Evolutionary conservation across 73 alveolate genomes (phyloP).

Genomic region (Paramecium octaurelia): DNA sequence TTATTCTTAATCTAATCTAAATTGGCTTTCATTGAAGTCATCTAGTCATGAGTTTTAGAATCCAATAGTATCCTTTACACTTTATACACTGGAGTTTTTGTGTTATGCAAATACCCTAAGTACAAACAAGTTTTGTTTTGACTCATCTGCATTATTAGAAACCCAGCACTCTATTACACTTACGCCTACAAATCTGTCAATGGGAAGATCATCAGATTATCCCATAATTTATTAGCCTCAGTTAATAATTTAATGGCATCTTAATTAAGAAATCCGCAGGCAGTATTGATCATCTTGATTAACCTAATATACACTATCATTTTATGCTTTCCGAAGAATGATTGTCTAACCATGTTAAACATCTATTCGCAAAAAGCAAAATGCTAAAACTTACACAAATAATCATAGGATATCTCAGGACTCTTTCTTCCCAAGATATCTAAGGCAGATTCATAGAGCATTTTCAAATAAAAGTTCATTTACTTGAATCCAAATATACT

Average conservation of each 20-base stretch:
- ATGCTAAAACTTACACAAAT: conserved; percentile 43
- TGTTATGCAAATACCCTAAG: background rate
- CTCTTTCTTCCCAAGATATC: background rate
- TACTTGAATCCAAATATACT: background rate
- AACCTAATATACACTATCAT: conserved; percentile 37
- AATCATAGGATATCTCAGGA: conserved; percentile 54
- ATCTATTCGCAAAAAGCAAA: conserved; percentile 37
- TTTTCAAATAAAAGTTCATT: background rate
- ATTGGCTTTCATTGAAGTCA: background rate
- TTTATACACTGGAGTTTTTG: background rate
- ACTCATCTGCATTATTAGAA: background rate
- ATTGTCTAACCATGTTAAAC: conserved; percentile 26
- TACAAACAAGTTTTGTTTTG: background rate
- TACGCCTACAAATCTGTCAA: background rate
- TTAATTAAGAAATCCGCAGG: background rate
- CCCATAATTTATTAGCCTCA: conserved; percentile 1
- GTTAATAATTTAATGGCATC: background rate
- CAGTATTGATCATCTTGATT: conserved; percentile 1
- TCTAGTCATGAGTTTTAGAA: background rate
- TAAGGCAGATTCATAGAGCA: background rate
- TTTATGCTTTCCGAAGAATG: conserved; percentile 58
- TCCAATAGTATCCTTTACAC: background rate
- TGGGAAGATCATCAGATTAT: background rate
- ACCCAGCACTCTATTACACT: background rate
- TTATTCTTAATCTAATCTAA: conserved; percentile 20